Evolutionary conservation across 306 rosid species (phyloP).

Genomic region (Acacia acuminata): DNA sequence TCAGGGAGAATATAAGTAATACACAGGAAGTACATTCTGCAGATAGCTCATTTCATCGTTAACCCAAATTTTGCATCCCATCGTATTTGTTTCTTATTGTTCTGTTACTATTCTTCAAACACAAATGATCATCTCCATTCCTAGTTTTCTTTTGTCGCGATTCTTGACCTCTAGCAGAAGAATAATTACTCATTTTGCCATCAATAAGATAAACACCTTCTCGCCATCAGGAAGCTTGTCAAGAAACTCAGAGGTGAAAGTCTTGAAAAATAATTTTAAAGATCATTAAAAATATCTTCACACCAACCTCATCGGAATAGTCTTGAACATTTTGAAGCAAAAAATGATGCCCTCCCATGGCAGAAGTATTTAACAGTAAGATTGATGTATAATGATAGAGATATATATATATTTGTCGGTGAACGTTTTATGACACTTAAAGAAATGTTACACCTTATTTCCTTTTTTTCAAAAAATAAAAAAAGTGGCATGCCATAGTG

Average conservation of each 20-base stretch:
- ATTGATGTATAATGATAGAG: no score
- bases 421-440: no score
- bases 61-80: not conserved
- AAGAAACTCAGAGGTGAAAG: slow-evolving; percentile 47
- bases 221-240: slow-evolving; percentile 75
- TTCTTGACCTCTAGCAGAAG: not conserved
- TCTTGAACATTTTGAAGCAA: no score
- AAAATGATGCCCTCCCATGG: no score
- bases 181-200: not conserved
- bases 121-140: not conserved
- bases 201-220: slow-evolving; percentile 55
- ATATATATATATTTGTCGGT: no score
- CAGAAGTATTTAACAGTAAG: no score
- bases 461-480: no score
- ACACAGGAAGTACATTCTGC: not conserved
- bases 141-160: not conserved
- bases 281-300: no score
- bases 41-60: not conserved
- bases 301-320: no score
- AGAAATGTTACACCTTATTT: no score
- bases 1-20: slow-evolving; percentile 5
- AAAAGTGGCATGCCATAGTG: no score
- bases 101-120: not conserved
- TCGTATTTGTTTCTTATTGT: not conserved
- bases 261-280: no score